A percentile compares a stretch with the other conserved stretches of the same genome.
Evolutionary conservation across 2,329 filamentous ascomycete genomes (phyloP).

Genomic region (Verticillium dahliae): DNA sequence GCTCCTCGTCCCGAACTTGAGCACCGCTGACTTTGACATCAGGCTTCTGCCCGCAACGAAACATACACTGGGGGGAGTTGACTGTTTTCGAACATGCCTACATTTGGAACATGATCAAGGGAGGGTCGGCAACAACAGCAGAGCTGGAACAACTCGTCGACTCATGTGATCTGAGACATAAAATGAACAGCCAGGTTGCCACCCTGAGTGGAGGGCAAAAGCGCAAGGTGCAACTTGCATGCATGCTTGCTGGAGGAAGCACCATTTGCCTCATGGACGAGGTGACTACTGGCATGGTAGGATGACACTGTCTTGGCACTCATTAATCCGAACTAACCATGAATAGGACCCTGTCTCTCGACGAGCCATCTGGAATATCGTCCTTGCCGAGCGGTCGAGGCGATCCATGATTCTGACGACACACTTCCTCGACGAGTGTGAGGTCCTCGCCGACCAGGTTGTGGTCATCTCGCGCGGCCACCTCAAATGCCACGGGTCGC

Average conservation of each 20-base stretch:
- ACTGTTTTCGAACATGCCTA: slow-evolving; percentile 64
- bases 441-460: slow-evolving; percentile 64
- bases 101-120: slow-evolving; percentile 63
- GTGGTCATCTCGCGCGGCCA: slow-evolving; percentile 62
- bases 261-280: slow-evolving; percentile 71
- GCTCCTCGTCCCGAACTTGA: no score
- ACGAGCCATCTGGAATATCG: slow-evolving; percentile 42
- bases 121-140: slow-evolving; percentile 35
- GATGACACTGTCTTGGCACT: neutral
- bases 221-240: slow-evolving; percentile 66
- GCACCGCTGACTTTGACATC: slow-evolving; percentile 19
- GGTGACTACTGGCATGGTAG: slow-evolving; percentile 59
- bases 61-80: slow-evolving; percentile 67
- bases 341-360: slow-evolving; percentile 58
- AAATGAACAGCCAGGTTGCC: slow-evolving; percentile 52
- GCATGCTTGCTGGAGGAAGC: slow-evolving; percentile 71
- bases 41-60: slow-evolving; percentile 69
- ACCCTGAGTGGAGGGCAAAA: slow-evolving; percentile 73
- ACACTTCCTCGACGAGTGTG: slow-evolving; percentile 69
- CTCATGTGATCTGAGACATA: slow-evolving; percentile 56
- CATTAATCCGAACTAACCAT: neutral
- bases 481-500: slow-evolving; percentile 57
- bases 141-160: slow-evolving; percentile 43
- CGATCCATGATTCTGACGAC: slow-evolving; percentile 66
- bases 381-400: slow-evolving; percentile 58